Evolutionary conservation across 495 filamentous ascomycete genomes (phyloP).

Genomic region (Penicillium lagena): DNA sequence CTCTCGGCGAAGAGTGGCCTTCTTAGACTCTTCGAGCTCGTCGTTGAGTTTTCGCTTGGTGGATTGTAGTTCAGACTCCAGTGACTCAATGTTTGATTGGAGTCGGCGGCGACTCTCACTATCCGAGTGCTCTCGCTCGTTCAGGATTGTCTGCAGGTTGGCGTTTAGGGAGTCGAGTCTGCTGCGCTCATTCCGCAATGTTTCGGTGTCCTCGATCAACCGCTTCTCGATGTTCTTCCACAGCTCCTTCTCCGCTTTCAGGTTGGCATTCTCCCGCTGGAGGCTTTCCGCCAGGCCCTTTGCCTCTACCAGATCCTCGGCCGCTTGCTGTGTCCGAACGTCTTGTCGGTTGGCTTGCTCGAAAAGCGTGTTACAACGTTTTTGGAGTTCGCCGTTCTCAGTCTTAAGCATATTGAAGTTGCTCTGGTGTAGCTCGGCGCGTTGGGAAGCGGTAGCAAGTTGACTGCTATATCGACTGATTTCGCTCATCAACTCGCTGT

Average conservation of each 20-base stretch:
- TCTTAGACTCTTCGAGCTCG: conserved; percentile 76
- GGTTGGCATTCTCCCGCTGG: conserved; percentile 83
- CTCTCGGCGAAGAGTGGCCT: conserved; percentile 71
- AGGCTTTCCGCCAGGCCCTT: conserved; percentile 77
- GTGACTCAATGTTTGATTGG: conserved; percentile 64
- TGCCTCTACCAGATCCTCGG: conserved; percentile 86
- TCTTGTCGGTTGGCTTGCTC: conserved; percentile 87
- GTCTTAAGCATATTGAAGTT: conserved; percentile 76
- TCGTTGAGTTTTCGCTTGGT: conserved; percentile 80
- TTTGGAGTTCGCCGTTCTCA: conserved; percentile 80
- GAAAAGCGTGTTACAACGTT: conserved; percentile 63
- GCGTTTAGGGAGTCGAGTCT: conserved; percentile 73
- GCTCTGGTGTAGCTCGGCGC: conserved; percentile 83
- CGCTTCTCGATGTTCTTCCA: conserved; percentile 89
- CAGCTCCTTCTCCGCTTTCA: conserved; percentile 86
- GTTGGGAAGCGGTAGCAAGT: conserved; percentile 69
- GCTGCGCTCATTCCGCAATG: conserved; percentile 71
- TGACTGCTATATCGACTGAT: conserved; percentile 72
- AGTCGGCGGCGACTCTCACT: conserved; percentile 72
- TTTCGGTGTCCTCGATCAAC: conserved; percentile 77
- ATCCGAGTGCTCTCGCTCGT: conserved; percentile 83
- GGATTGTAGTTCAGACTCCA: conserved; percentile 70
- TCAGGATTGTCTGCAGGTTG: conserved; percentile 77
- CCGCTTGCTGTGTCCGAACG: conserved; percentile 78
- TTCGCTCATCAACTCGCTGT: conserved; percentile 73